Base-by-base conservation (phyloP, 108 stramenopile genomes). In the Cylindrotheca fusiformis region DNA sequence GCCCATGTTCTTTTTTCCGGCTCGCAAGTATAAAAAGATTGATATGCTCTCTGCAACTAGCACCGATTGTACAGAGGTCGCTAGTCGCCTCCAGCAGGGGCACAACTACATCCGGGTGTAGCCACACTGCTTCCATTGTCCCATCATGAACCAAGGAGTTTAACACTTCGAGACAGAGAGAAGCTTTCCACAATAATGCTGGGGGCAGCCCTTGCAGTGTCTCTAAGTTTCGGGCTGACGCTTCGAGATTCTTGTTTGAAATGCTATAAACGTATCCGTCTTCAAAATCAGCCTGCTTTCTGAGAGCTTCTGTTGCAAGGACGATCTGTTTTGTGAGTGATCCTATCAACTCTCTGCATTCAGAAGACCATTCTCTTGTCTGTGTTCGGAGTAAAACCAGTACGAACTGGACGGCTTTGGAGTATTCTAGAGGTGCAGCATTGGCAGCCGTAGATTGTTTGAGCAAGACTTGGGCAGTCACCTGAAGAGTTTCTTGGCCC, bases 241-340 rank as follows among this genome's bases (percentile, higher is more conserved):
- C 57, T 49, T n/a, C 32, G 12, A 76, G 51, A 14, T 47, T 41
- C 55, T 68, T 63, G 29, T 48, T 55, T 32, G 58, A 47, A 1
- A 49, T 30, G 12, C 64, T 69, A 49, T 84, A 84, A 22, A 72
- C 67, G 28, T 63, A 84, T n/a, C 83, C 83, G 68, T 84, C 89
- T 76, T 93, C 92, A 75, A 90, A 93, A 33, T 86, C 90, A 49
- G 80, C 77, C 23, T 87, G 83, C 22, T 84, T 75, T 25, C 88
- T 85, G 45, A 82, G 81, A n/a, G 81, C 74, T 20, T 90, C 86
- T n/a, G 83, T 90, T 26, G 88, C 87, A 3, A 44, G 55, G 3
- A 70, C 44, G 27, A 90, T 83, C 24, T 79, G 75, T 23, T 77
- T 52, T 10, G 77, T 20, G 18, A 81, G 18, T 18, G 27, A 32